These are phyloP conservation scores for Gardenia jasminoides DNA, from an alignment of 257 asterid species.

Conservation along the genomic window DNA sequence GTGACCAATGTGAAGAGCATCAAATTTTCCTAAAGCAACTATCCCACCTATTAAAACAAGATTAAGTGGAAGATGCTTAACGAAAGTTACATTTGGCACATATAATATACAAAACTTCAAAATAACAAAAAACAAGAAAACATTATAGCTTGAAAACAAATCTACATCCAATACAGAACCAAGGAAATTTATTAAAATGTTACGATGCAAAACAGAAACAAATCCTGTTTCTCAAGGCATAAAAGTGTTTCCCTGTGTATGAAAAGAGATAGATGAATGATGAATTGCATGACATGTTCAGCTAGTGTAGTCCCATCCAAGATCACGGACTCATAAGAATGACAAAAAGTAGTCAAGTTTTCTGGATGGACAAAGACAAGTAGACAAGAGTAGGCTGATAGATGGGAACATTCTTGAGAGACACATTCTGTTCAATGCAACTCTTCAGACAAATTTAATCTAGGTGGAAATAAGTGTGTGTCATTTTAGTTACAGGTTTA, in stretches of 20 bases:
- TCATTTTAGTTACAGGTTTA: no score
- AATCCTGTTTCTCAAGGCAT: neutral
- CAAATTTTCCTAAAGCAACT: slow-evolving; percentile 95
- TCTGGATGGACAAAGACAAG: neutral
- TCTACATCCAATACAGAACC: neutral
- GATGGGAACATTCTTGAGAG: neutral
- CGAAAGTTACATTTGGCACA: neutral
- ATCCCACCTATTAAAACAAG: slow-evolving; percentile 63
- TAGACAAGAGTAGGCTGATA: neutral
- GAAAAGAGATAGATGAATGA: neutral
- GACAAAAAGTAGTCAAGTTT: neutral
- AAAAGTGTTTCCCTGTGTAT: neutral
- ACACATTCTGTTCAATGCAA: neutral
- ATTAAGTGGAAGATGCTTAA: neutral
- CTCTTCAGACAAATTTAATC: no score
- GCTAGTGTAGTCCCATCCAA: neutral
- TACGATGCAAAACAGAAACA: neutral
- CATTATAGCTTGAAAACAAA: neutral
- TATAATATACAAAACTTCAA: neutral
- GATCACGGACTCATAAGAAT: neutral
- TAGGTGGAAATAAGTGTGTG: no score
- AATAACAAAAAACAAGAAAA: neutral
- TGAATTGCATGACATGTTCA: neutral
- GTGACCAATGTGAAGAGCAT: slow-evolving; percentile 98
- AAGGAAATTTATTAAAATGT: neutral